Conservation (phyloP, 169 alveolate species). For the Sarcocystis neurona region DNA sequence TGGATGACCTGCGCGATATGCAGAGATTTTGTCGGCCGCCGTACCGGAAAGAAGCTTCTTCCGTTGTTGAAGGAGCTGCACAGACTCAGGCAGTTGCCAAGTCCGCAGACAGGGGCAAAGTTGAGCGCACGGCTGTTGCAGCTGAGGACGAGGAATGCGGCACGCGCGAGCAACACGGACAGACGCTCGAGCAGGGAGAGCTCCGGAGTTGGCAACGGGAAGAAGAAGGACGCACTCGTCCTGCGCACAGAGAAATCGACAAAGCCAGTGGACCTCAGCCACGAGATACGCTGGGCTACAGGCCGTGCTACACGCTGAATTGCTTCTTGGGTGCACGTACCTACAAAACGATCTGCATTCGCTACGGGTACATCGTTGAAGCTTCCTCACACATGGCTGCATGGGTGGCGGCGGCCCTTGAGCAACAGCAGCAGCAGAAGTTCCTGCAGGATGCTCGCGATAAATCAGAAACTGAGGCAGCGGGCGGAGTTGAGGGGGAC, state of each 20-base stretch:
- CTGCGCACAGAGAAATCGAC: neutral
- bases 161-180: neutral
- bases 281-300: neutral
- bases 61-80: no score
- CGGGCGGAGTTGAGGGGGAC: no score
- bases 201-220: neutral
- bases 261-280: neutral
- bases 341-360: constrained; percentile 4
- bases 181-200: neutral
- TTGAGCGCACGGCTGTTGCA: no score
- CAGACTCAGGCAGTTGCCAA: neutral
- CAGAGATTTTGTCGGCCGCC: constrained; percentile 33
- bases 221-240: neutral
- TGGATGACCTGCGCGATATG: constrained; percentile 62
- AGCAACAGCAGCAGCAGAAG: no score
- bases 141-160: neutral
- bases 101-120: neutral
- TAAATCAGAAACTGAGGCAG: no score
- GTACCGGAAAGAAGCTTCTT: no score
- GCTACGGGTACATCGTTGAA: constrained; percentile 9
- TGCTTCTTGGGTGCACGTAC: constrained; percentile 41
- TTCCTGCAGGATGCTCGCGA: no score
- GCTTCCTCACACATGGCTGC: neutral
- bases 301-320: neutral
- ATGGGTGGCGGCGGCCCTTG: neutral